Evolutionary conservation across 2,329 filamentous ascomycete genomes (phyloP), one percentile per base, ranked within the genome.

Genomic region (Monilinia fructigena): DNA sequence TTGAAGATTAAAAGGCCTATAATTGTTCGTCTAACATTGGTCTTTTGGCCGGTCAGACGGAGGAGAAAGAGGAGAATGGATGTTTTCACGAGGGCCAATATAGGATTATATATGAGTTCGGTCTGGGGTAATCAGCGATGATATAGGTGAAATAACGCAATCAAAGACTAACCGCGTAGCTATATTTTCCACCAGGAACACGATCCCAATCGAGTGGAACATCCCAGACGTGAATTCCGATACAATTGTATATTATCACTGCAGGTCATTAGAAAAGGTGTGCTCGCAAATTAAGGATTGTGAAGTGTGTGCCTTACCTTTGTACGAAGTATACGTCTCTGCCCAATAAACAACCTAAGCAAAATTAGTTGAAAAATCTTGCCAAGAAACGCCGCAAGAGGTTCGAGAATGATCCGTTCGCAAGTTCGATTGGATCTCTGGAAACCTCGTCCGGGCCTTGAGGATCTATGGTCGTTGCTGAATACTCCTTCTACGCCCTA

Each of bases 11-110:
- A n/a, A 40, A 68, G 53, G 3, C 62, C 72, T 55, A 74, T 67
- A 56, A 78, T 77, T 26, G 74, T 72, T 11, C 73, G 69, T 40
- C 75, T 72, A 1, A 80, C 73, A 28, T 68, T 75, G 38, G 61
- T 71, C 66, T 79, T 79, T 64, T 79, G 72, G 48, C 77, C 70
- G 59, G 77, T 76, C 1, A 82, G 75, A 0, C 79, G 79, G 23
- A 80, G 74, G n/a, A 82, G 75, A 67, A 82, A 81, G n/a, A 82
- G 68, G 4, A 82, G 75, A 23, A 81, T 74, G 0, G 80, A 82
- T 2, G 77, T 76, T 70, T 82, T 82, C 66, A 81, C 77, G 12
- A 82, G 74, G 4, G 79, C 79, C 2, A 82, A 70, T 55, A 82
- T 79, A 0, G 80, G 80, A 62, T 81, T 82, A 73, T 82, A 82